Conservation (phyloP, 2,329 filamentous ascomycete species). For the Talaromyces marneffei region DNA sequence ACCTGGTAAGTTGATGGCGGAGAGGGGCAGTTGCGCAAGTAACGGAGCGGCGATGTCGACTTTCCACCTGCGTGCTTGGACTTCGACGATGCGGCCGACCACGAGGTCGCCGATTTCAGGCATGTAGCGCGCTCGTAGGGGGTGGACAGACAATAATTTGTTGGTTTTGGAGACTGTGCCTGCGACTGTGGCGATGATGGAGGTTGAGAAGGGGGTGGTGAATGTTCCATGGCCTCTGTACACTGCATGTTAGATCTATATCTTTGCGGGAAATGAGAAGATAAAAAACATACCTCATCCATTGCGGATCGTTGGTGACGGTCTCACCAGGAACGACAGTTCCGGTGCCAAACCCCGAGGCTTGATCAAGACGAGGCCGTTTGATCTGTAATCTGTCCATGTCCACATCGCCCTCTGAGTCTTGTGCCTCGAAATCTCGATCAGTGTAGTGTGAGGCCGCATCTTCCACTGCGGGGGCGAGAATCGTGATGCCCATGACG, state of each 20-base stretch:
- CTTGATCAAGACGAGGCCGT: constrained; percentile 17
- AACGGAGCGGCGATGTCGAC: constrained; percentile 88
- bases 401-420: constrained; percentile 38
- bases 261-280: not conserved
- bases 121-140: constrained; percentile 84
- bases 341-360: constrained; percentile 25
- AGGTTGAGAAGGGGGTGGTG: constrained; percentile 52
- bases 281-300: constrained; percentile 60
- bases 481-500: constrained; percentile 55
- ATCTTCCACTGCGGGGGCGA: constrained; percentile 44
- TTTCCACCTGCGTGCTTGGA: constrained; percentile 89
- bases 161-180: constrained; percentile 90
- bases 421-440: constrained; percentile 47
- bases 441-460: constrained; percentile 26
- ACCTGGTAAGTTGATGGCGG: constrained; percentile 88
- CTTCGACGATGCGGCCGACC: constrained; percentile 86
- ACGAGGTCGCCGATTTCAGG: constrained; percentile 96
- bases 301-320: constrained; percentile 88
- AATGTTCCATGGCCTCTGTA: constrained; percentile 87
- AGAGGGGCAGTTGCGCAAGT: constrained; percentile 77
- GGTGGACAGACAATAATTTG: constrained; percentile 87
- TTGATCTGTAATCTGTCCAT: constrained; percentile 29
- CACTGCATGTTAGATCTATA: not conserved
- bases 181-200: constrained; percentile 83
- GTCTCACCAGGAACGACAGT: constrained; percentile 85